These are phyloP conservation scores for Malassezia furfur DNA, from an alignment of 1,284 basidiomycete genomes.

Conservation along the genomic window DNA sequence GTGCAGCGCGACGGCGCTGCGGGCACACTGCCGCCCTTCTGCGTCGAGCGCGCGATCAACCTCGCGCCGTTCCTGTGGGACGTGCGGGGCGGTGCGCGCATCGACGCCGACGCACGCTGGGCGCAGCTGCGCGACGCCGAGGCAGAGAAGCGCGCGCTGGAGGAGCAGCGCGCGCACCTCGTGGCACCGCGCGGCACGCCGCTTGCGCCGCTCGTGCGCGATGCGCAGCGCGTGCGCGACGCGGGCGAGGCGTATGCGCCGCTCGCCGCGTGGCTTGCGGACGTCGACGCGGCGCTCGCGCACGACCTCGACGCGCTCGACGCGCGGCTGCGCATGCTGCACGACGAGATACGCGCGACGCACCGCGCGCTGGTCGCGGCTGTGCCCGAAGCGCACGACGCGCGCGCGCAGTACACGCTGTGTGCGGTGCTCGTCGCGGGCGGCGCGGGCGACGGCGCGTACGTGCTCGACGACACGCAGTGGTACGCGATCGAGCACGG, in stretches of 20 bases:
- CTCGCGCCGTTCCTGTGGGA: slow-evolving; percentile 14
- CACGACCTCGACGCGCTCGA: background rate
- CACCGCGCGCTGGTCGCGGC: background rate
- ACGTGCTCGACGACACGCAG: background rate
- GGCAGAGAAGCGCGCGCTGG: background rate
- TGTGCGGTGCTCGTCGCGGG: background rate
- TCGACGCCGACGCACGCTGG: slow-evolving; percentile 7
- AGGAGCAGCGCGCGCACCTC: background rate
- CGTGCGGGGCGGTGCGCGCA: background rate
- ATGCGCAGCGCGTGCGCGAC: background rate
- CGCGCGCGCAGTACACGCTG: slow-evolving; percentile 4
- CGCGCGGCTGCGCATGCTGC: background rate
- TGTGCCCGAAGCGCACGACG: background rate
- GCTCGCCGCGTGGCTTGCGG: background rate
- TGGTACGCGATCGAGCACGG: slow-evolving; percentile 11
- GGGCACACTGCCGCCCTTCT: background rate
- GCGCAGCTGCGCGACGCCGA: background rate
- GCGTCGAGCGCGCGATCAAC: slow-evolving; percentile 3
- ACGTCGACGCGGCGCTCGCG: background rate
- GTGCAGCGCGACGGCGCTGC: background rate
- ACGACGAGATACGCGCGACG: background rate
- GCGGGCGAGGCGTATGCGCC: background rate
- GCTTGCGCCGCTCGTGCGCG: background rate
- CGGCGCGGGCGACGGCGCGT: background rate
- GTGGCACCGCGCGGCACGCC: background rate